Evolutionary conservation across 768 basidiomycete genomes (phyloP).

Genomic region (Calocybe cyanea): DNA sequence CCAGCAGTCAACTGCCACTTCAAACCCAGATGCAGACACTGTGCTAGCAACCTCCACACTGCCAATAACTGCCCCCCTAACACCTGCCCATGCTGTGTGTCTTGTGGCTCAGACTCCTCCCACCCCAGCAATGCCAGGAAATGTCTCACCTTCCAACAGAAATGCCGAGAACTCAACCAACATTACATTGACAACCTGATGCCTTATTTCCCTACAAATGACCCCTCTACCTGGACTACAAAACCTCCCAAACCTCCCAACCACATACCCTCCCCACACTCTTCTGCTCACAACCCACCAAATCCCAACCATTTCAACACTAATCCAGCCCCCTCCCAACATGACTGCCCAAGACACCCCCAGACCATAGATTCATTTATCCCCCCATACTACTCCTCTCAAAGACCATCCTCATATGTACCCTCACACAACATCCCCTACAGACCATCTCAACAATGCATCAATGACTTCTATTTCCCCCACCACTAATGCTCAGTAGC

Average conservation of each 20-base stretch:
- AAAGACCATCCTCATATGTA: too few species aligned
- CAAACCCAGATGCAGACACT: too few species aligned
- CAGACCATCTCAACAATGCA: constrained; percentile 21
- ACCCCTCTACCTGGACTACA: constrained; percentile 1
- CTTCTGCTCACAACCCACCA: background rate
- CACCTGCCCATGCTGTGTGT: background rate
- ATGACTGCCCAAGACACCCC: too few species aligned
- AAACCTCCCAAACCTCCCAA: background rate
- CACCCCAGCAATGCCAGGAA: background rate
- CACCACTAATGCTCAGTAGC: too few species aligned
- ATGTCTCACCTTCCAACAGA: constrained; percentile 2
- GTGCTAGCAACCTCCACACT: too few species aligned
- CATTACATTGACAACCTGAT: constrained; percentile 9
- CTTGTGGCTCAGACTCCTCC: constrained; percentile 6
- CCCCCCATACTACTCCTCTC: too few species aligned
- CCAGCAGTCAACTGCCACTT: too few species aligned
- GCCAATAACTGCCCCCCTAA: background rate
- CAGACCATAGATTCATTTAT: too few species aligned
- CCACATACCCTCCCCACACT: background rate
- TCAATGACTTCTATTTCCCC: too few species aligned
- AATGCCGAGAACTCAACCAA: background rate
- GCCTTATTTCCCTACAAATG: constrained; percentile 7
- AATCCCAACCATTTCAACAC: background rate
- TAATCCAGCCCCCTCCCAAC: background rate
- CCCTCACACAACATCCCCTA: constrained; percentile 4